Evolutionary conservation across 2,329 filamentous ascomycete genomes (phyloP).

Genomic region (Fusarium buxicola): DNA sequence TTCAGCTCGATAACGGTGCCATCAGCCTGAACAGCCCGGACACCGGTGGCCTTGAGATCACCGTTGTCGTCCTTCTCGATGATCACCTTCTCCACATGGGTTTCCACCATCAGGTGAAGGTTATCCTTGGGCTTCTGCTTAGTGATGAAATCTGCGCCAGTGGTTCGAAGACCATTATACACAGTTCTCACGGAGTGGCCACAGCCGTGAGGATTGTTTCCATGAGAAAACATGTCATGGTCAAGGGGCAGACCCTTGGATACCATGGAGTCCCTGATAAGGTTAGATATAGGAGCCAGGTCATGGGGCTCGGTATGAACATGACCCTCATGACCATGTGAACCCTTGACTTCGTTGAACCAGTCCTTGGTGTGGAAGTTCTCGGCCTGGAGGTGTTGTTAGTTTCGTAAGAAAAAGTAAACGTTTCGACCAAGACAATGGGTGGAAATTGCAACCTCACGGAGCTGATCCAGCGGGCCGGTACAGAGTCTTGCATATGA

Average conservation of each 20-base stretch:
- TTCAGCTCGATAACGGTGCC: constrained; percentile 55
- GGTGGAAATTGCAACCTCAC: neutral
- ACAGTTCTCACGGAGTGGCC: constrained; percentile 66
- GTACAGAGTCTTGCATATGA: neutral
- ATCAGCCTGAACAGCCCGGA: constrained; percentile 54
- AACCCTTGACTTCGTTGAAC: constrained; percentile 61
- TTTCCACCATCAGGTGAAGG: constrained; percentile 60
- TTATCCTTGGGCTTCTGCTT: constrained; percentile 55
- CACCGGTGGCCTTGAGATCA: constrained; percentile 58
- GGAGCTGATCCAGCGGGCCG: constrained; percentile 2
- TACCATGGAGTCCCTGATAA: constrained; percentile 65
- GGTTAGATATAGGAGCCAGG: constrained; percentile 67
- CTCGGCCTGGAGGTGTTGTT: constrained; percentile 55
- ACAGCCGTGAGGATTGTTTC: constrained; percentile 63
- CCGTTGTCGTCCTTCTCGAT: constrained; percentile 52
- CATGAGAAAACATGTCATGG: constrained; percentile 68
- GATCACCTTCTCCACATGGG: constrained; percentile 64
- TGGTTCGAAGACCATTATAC: constrained; percentile 63
- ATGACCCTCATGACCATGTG: constrained; percentile 64
- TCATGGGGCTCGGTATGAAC: constrained; percentile 69
- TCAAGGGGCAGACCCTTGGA: constrained; percentile 66
- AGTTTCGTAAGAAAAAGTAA: neutral
- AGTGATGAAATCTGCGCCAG: constrained; percentile 64
- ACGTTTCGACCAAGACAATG: neutral
- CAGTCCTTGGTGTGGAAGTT: constrained; percentile 68